phyloP scores from a whole-genome alignment of 371 early-diverging fungal species.

The Apophysomyces sp. region DNA sequence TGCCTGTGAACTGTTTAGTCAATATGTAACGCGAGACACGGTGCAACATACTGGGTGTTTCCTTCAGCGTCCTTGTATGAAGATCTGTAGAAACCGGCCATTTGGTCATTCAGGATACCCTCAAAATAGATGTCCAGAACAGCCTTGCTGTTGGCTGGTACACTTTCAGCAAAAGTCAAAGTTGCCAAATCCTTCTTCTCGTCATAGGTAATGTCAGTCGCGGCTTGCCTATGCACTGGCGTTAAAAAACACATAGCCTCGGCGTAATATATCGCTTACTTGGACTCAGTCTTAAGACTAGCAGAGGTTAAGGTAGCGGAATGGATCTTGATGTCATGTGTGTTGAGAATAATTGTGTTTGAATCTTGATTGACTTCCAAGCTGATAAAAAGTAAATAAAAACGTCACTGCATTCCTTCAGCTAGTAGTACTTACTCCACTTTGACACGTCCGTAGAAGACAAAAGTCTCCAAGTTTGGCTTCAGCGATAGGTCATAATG shows the following conservation, averaged over 20 bases:
- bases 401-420: neutral
- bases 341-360: slow-evolving; percentile 63
- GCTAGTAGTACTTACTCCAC: slow-evolving; percentile 36
- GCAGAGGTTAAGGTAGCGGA: slow-evolving; percentile 49
- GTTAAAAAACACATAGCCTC: neutral
- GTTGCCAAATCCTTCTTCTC: slow-evolving; percentile 70
- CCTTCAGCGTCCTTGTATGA: slow-evolving; percentile 76
- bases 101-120: slow-evolving; percentile 81
- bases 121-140: slow-evolving; percentile 67
- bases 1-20: slow-evolving; percentile 20
- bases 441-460: slow-evolving; percentile 67
- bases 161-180: slow-evolving; percentile 64
- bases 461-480: slow-evolving; percentile 65
- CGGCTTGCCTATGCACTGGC: slow-evolving; percentile 68
- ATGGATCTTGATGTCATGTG: slow-evolving; percentile 53
- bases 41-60: slow-evolving; percentile 48
- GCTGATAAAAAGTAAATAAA: slow-evolving; percentile 12
- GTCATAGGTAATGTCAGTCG: slow-evolving; percentile 65
- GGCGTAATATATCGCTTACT: slow-evolving; percentile 46
- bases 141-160: slow-evolving; percentile 70
- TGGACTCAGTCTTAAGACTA: slow-evolving; percentile 57
- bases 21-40: neutral
- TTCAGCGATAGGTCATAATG: slow-evolving; percentile 73
- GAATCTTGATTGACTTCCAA: slow-evolving; percentile 62
- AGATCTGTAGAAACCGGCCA: slow-evolving; percentile 90